Evolutionary conservation across 495 filamentous ascomycete species (phyloP), one percentile per base, ranked within the genome.

Genomic region (Aspergillus heteromorphus): DNA sequence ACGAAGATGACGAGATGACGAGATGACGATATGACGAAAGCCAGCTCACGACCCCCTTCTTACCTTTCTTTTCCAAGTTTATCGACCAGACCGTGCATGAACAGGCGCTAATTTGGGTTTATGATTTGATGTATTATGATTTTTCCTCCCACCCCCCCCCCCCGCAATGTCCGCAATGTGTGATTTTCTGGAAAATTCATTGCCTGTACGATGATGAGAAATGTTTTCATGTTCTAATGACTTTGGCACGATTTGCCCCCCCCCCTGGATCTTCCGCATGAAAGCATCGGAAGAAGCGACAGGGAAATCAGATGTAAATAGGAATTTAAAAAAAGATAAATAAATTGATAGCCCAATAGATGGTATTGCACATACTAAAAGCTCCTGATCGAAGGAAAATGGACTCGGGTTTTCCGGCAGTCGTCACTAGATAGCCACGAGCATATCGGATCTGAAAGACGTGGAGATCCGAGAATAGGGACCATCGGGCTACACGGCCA

Each of bases 131-230:
- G 49, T 57, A 53, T 55, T 19, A 55, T 45, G 50, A 54, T 19
- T 49, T 41, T 34, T 56, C 50, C 13, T 41, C 19, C 49, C 14
- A 21, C 27, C 7, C 29, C 18, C 13, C 8, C 13, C 10, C 13
- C 19, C 14, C 53, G 59, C 56, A 51, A 43, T 23, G 31, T 45
- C 52, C n/a, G n/a, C n/a, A n/a, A n/a, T n/a, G 23, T 27, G 23
- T 27, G 23, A 27, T 27, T 27, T 27, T 3, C 23, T 7, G 23
- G 23, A 27, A 27, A 7, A 27, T 49, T 23, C n/a, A n/a, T n/a
- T 51, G 58, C 27, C 61, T 73, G 70, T 73, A 71, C 64, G 51
- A 70, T 67, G 66, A 71, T 50, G 65, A 67, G 55, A 53, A 51
- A 57, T 54, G 49, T 48, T 51, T 45, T 40, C 40, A 60, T 48